Evolutionary conservation across 352 stramenopile species (phyloP), one percentile per base, ranked within the genome.

Genomic region (Phytophthora pisi): DNA sequence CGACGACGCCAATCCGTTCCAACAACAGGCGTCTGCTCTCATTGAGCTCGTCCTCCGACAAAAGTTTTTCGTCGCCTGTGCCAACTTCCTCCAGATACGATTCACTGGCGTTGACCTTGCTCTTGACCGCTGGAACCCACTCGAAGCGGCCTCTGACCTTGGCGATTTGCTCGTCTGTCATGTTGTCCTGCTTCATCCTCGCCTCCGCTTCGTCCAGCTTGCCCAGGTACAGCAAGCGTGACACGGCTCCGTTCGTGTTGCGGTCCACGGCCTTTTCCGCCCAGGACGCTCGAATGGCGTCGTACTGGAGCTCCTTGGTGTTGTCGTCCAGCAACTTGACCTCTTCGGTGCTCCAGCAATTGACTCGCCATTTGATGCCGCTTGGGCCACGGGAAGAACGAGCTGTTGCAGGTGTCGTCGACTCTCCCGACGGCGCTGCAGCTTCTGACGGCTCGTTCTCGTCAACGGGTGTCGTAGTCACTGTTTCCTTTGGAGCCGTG

Each of bases 301-400:
- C 81, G 13, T 77, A 82, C 2, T 75, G 72, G 11, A 78, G 69
- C 46, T 91, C 84, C 64, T 82, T 81, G 1, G 75, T 70, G 31
- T 78, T 79, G 57, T 91, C 79, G 60, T 81, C 75, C 20, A 84
- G 81, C 11, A 92, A 51, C 30, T 88, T 87, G 5, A 90, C 77
- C 2, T 90, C 72, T 1, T 92, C 84, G 2, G 72, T 62, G 43
- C 78, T 91, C 81, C 81, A 92, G 51, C 78, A 90, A 30, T 59
- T 78, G 20, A 92, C 59, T 28, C 72, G 61, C 86, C 86, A 92
- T 56, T 75, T 65, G 46, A 78, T 65, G 23, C 43, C 28, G 34
- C 51, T 68, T 23, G 23, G 9, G n/a, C n/a, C 40, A 57, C 43
- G 57, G 55, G 30, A 67, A 36, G 66, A 73, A 18, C 54, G 67